Base-by-base conservation (phyloP, 129 eudicot species). In the Pittosporum tobira region DNA sequence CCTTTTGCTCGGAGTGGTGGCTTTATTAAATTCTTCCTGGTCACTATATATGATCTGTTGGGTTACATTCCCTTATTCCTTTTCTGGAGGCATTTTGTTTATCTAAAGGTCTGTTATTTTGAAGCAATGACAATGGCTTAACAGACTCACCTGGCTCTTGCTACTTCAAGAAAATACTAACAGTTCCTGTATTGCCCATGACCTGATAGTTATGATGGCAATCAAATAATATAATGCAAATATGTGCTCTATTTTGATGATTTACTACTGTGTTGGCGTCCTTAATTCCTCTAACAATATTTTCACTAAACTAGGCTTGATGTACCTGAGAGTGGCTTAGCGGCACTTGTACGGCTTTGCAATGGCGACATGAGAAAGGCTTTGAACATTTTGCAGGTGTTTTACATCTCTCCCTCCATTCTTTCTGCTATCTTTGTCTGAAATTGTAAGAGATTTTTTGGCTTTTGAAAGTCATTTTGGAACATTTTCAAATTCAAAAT, bases 331-430 rank as follows among this genome's bases (percentile, higher is more conserved):
- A 69, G 69, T 51, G 96, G 99, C 47, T 64, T 93, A 57, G 73
- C 81, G 51, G 99, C 96, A 65, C 88, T 93, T 74, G 99, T 93
- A 57, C 75, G 91, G 60, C 88, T 93, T 48, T 71, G 99, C 82
- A 87, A 82, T 68, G 99, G 99, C 59, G 99, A 93, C 75, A 93
- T 93, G 96, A 74, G 99, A 71, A 93, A 93, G 80, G 94, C 94
- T 48, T 73, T 93, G 80, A 93, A 93, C 70, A 93, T 93, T 75
- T 77, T 93, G 69, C 99, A 91, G 94, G 98, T 91, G 21, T 24
- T n/a, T n/a, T 26, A n/a, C 38, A 37, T 36, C 49, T 65, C 16
- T 2, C 14, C 19, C 36, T 49, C 23, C 53, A 10, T 43, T 45
- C 30, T 25, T 15, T 42, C 37, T n/a, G 37, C 38, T 34, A 34